Evolutionary conservation across 768 basidiomycete species (phyloP).

Genomic region (Lactarius hatsudake): DNA sequence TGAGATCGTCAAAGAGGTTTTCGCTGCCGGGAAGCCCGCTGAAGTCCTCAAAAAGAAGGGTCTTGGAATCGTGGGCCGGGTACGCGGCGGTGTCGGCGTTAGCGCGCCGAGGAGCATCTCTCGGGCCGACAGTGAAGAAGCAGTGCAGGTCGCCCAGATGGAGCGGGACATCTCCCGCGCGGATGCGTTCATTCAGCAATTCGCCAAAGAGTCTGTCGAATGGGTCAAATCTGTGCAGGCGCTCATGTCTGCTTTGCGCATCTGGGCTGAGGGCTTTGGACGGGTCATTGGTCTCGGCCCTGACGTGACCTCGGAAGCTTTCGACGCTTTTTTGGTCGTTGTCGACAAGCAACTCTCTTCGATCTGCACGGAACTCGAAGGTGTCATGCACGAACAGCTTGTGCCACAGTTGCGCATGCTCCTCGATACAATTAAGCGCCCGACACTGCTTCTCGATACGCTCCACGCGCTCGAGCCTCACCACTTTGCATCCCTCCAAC

Average conservation of each 20-base stretch:
- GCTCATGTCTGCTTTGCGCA: conserved; percentile 12
- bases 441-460: conserved; percentile 62
- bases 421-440: conserved; percentile 57
- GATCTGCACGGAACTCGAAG: conserved; percentile 52
- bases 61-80: conserved; percentile 52
- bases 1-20: conserved; percentile 77
- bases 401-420: conserved; percentile 58
- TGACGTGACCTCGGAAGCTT: conserved; percentile 31
- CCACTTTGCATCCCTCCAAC: conserved; percentile 66
- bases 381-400: conserved; percentile 50
- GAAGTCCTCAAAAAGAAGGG: conserved; percentile 35
- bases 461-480: conserved; percentile 72
- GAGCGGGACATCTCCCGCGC: conserved; percentile 18
- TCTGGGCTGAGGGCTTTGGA: conserved; percentile 27
- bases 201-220: conserved; percentile 23
- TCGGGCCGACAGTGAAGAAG: conserved; percentile 36
- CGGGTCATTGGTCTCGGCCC: conserved; percentile 30
- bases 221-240: conserved; percentile 23
- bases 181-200: conserved; percentile 18
- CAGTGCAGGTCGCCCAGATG: conserved; percentile 19
- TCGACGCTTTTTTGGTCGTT: conserved; percentile 50
- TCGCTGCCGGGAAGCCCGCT: conserved; percentile 36
- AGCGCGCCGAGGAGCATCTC: conserved; percentile 49
- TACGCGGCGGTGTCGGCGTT: conserved; percentile 62
- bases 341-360: conserved; percentile 53